These are phyloP conservation scores for Cruciata laevipes DNA, from an alignment of 257 asterid genomes.

Conservation along the genomic window DNA sequence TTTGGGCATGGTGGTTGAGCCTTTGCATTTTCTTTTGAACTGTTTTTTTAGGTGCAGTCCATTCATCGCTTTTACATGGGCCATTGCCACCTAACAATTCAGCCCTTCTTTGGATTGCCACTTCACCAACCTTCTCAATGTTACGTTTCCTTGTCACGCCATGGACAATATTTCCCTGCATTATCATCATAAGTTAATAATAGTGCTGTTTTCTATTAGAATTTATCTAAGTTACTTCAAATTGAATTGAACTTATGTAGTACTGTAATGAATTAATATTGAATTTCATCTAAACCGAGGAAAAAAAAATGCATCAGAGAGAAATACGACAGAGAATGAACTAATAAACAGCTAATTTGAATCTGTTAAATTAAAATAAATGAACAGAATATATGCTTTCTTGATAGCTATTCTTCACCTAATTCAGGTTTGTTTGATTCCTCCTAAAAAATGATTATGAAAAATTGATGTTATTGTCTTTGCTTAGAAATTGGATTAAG, in stretches of 20 bases:
- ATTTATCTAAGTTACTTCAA: too few species aligned
- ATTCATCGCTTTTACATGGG: neutral
- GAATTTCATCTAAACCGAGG: too few species aligned
- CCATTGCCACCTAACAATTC: neutral
- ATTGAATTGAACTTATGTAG: too few species aligned
- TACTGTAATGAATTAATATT: too few species aligned
- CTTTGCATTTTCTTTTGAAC: slow-evolving; percentile 11
- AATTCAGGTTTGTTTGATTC: neutral
- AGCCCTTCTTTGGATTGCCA: slow-evolving; percentile 3
- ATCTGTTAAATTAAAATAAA: too few species aligned
- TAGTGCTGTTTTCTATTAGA: too few species aligned
- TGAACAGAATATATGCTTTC: neutral
- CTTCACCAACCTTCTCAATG: slow-evolving; percentile 10
- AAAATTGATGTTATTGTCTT: neutral
- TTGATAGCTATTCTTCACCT: neutral
- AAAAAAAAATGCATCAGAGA: too few species aligned
- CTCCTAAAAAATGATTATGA: neutral
- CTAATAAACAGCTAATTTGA: too few species aligned
- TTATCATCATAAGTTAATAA: too few species aligned
- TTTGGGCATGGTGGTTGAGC: slow-evolving; percentile 5
- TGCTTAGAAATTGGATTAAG: neutral
- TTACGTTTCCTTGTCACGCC: slow-evolving; percentile 24
- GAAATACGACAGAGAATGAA: too few species aligned
- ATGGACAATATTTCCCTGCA: neutral
- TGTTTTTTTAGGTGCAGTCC: slow-evolving; percentile 16